phyloP scores from a whole-genome alignment of 352 stramenopile species.

The Pseudoperonospora humuli region DNA sequence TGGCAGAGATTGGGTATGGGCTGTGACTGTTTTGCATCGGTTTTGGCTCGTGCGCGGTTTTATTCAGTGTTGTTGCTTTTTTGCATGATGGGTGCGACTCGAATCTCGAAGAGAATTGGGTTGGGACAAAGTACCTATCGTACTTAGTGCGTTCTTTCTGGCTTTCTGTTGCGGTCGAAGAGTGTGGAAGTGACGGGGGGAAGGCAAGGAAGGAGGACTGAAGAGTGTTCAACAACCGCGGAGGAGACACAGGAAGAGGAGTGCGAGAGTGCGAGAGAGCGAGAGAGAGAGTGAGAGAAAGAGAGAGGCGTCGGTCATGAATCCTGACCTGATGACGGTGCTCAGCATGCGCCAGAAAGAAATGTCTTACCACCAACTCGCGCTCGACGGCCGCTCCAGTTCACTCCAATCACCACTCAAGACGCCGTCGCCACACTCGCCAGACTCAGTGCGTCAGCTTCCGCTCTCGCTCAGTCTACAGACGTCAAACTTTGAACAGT shows the following conservation, averaged over 20 bases:
- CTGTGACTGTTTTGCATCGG: no score
- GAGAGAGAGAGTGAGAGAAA: constrained; percentile 1
- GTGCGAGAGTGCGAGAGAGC: background rate
- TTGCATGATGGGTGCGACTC: no score
- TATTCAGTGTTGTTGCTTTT: no score
- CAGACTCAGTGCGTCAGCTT: constrained; percentile 46
- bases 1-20: no score
- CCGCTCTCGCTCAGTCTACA: constrained; percentile 26
- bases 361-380: constrained; percentile 69
- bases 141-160: constrained; percentile 18
- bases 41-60: no score
- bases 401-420: constrained; percentile 26
- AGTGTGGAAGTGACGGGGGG: constrained; percentile 42
- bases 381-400: constrained; percentile 17
- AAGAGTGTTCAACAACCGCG: background rate
- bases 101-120: no score
- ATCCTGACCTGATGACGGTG: constrained; percentile 62
- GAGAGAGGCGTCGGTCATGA: constrained; percentile 25
- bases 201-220: constrained; percentile 16
- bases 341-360: constrained; percentile 78
- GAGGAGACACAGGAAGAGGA: background rate
- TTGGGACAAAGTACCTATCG: no score
- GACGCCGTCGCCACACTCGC: constrained; percentile 22
- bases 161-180: constrained; percentile 15
- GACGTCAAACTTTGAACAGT: constrained; percentile 48